phyloP scores from a whole-genome alignment of 768 basidiomycete genomes.

The Boletus vinaceobasis region DNA sequence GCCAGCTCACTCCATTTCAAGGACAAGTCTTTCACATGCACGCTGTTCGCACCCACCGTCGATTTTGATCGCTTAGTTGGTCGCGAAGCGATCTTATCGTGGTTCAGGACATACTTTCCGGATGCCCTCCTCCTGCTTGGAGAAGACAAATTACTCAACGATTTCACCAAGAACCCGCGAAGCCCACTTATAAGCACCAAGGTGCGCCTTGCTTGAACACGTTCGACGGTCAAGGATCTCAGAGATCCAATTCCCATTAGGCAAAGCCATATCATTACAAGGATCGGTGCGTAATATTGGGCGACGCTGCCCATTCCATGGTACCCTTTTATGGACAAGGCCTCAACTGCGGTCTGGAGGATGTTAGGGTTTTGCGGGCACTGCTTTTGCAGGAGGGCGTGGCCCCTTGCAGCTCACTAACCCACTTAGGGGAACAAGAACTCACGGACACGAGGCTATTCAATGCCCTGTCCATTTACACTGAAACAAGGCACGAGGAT shows the following conservation, averaged over 20 bases:
- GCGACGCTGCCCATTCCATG: slow-evolving; percentile 97
- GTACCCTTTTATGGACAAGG: slow-evolving; percentile 99
- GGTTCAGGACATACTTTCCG: slow-evolving; percentile 84
- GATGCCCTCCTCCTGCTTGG: slow-evolving; percentile 88
- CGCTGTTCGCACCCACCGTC: slow-evolving; percentile 83
- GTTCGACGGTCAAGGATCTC: slow-evolving; percentile 17
- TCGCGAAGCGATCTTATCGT: slow-evolving; percentile 54
- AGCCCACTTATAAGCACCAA: slow-evolving; percentile 90
- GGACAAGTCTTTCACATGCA: slow-evolving; percentile 98
- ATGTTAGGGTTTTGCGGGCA: slow-evolving; percentile 83
- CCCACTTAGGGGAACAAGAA: slow-evolving; percentile 28
- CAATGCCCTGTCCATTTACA: slow-evolving; percentile 72
- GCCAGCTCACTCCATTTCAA: slow-evolving; percentile 35
- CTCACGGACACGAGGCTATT: slow-evolving; percentile 55
- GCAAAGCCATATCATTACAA: slow-evolving; percentile 86
- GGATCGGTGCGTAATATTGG: slow-evolving; percentile 83
- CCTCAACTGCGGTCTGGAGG: slow-evolving; percentile 95
- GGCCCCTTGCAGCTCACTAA: slow-evolving; percentile 37
- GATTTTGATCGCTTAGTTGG: slow-evolving; percentile 68
- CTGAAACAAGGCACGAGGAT: slow-evolving; percentile 80
- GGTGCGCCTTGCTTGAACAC: slow-evolving; percentile 46
- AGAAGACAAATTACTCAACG: slow-evolving; percentile 67
- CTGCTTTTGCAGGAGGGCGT: slow-evolving; percentile 73
- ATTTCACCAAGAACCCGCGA: slow-evolving; percentile 82
- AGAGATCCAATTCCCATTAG: slow-evolving; percentile 39